Conservation (phyloP, 768 basidiomycete species). For the Leccinum barrowsii region DNA sequence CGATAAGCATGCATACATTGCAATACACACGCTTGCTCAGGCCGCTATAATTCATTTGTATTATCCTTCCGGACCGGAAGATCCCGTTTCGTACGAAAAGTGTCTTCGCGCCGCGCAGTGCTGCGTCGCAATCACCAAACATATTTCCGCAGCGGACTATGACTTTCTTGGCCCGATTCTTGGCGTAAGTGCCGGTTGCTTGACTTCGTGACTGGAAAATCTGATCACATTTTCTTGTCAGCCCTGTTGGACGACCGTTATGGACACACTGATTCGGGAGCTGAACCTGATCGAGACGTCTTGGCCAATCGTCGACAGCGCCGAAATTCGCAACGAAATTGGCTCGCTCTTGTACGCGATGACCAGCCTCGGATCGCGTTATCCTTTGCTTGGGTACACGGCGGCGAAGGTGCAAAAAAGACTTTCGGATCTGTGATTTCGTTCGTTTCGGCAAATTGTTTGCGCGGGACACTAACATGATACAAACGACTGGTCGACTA, state of each 20-base stretch:
- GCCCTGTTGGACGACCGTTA: constrained; percentile 71
- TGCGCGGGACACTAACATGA: not conserved
- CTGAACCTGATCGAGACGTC: constrained; percentile 59
- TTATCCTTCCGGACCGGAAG: too few species aligned
- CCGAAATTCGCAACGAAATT: constrained; percentile 61
- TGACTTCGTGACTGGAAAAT: not conserved
- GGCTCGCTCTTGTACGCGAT: constrained; percentile 60
- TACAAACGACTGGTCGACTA: not conserved
- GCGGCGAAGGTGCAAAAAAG: constrained; percentile 32
- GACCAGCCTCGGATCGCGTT: constrained; percentile 54
- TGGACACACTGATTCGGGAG: constrained; percentile 67
- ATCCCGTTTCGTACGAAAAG: too few species aligned
- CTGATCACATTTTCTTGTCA: constrained; percentile 24
- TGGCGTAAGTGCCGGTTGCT: too few species aligned
- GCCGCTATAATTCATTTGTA: too few species aligned
- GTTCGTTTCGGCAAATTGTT: not conserved
- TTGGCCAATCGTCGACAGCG: constrained; percentile 57
- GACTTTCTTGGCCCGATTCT: too few species aligned
- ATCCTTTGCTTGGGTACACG: constrained; percentile 50
- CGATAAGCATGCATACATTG: too few species aligned
- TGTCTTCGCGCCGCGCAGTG: too few species aligned
- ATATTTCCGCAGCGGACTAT: too few species aligned
- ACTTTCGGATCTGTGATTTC: constrained; percentile 26
- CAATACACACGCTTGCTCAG: too few species aligned
- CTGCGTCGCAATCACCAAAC: too few species aligned